A percentile compares a stretch with the other conserved stretches of the same genome.
These are phyloP conservation scores for Lipomyces yamanashiensis DNA, from an alignment of 805 yeast species.

Conservation along the genomic window DNA sequence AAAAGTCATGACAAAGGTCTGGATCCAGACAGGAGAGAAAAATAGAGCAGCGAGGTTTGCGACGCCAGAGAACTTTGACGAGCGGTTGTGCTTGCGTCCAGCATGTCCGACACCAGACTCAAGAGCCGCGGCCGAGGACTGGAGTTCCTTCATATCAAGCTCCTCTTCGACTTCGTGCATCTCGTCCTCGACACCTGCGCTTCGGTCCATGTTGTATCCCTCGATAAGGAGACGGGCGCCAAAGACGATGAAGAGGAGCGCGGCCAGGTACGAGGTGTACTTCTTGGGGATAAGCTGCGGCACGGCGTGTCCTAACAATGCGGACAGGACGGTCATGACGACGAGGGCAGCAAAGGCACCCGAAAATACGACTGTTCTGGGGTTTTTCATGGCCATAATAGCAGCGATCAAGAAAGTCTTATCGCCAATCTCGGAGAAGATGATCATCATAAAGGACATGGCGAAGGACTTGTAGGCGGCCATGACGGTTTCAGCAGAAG, in stretches of 20 bases:
- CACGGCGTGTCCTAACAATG: constrained; percentile 87
- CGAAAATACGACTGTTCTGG: constrained; percentile 80
- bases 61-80: constrained; percentile 47
- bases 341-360: constrained; percentile 85
- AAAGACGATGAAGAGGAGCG: constrained; percentile 77
- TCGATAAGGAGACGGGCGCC: constrained; percentile 73
- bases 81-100: not conserved
- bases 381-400: constrained; percentile 94
- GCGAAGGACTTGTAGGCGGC: constrained; percentile 50
- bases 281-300: constrained; percentile 82
- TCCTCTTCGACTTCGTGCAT: constrained; percentile 97
- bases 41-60: constrained; percentile 63
- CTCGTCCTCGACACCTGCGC: constrained; percentile 90
- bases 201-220: constrained; percentile 76
- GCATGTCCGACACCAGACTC: constrained; percentile 58
- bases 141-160: constrained; percentile 66
- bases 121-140: constrained; percentile 54
- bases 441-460: constrained; percentile 87
- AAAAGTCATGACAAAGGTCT: constrained; percentile 93
- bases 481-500: constrained; percentile 18
- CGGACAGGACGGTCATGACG: constrained; percentile 90
- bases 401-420: constrained; percentile 97
- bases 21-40: constrained; percentile 89
- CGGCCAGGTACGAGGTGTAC: constrained; percentile 80
- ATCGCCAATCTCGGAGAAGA: constrained; percentile 96